phyloP scores from a whole-genome alignment of 116 monocot species.

The Posidonia oceanica region DNA sequence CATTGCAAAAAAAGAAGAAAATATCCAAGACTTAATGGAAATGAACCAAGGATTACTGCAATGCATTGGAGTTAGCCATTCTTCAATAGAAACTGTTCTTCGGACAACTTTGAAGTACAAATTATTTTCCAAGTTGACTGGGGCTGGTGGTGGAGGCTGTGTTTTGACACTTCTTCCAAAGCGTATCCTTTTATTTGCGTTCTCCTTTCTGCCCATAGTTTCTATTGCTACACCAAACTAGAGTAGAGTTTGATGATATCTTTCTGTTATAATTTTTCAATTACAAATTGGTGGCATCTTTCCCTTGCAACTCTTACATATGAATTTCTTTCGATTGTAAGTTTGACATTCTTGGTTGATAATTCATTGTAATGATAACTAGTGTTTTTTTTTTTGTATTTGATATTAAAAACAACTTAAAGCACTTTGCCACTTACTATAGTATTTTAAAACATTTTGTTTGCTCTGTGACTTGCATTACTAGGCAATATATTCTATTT shows the following conservation, averaged over 20 bases:
- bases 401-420: too few species aligned
- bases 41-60: conserved; percentile 93
- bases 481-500: too few species aligned
- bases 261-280: background rate
- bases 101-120: conserved; percentile 62
- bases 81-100: conserved; percentile 73
- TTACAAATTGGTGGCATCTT: background rate
- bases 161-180: conserved; percentile 82
- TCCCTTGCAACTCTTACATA: background rate
- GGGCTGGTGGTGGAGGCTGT: conserved; percentile 97
- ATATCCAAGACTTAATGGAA: conserved; percentile 74
- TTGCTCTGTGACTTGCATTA: too few species aligned
- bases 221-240: too few species aligned
- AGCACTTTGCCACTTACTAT: too few species aligned
- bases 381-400: too few species aligned
- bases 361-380: too few species aligned
- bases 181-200: conserved; percentile 46
- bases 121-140: conserved; percentile 80
- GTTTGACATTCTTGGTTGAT: background rate
- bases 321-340: background rate
- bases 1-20: conserved; percentile 53
- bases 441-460: too few species aligned
- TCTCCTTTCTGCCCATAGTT: background rate
- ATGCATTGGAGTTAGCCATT: conserved; percentile 88
- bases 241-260: background rate